phyloP scores from a whole-genome alignment of 257 asterid species.

The Agastache rugosa region DNA sequence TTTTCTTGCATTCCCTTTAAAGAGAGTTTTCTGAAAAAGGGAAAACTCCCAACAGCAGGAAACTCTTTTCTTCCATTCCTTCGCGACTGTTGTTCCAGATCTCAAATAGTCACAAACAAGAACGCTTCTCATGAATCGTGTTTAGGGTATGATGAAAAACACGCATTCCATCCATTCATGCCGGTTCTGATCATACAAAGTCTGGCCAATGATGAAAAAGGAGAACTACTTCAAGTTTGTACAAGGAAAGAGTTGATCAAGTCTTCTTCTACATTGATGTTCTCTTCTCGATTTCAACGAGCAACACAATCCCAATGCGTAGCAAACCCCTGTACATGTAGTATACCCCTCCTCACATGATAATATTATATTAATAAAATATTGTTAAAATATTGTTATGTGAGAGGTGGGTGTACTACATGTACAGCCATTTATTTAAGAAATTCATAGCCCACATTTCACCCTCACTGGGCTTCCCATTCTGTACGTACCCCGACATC shows the following conservation, averaged over 20 bases:
- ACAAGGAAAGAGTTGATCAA: neutral
- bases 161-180: neutral
- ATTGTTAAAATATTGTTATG: no score
- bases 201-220: neutral
- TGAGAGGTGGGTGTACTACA: no score
- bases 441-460: conserved; percentile 50
- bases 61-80: neutral
- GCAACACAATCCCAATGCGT: neutral
- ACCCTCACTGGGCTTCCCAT: conserved; percentile 62
- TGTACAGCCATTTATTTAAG: no score
- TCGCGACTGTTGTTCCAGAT: neutral
- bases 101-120: neutral
- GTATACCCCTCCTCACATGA: no score
- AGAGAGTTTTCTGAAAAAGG: neutral
- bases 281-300: neutral
- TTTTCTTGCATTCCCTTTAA: neutral
- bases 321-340: neutral
- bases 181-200: neutral
- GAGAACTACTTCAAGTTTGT: neutral
- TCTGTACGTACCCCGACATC: conserved; percentile 75
- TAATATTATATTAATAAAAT: no score
- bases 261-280: neutral
- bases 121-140: neutral
- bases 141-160: neutral
- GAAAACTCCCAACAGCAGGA: neutral